Conservation (phyloP, 83 land plant genomes). For the Picea engelmannii region DNA sequence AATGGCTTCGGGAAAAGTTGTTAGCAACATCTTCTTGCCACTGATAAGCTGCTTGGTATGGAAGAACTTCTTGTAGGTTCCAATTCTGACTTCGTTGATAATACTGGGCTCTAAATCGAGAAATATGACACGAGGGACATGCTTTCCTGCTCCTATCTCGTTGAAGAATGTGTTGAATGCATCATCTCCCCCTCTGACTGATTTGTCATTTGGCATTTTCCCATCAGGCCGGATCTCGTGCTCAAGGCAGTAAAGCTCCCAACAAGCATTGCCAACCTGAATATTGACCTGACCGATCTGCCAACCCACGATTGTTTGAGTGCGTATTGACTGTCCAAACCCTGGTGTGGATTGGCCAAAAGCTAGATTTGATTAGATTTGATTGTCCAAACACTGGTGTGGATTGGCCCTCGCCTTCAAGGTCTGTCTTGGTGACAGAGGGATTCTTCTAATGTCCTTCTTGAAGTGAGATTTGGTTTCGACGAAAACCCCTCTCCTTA, state of each 20-base stretch:
- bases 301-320: too few relatives aligned
- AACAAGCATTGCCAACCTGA: conserved; percentile 66
- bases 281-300: conserved; percentile 65
- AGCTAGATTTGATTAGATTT: too few relatives aligned
- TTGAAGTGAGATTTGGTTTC: too few relatives aligned
- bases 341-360: too few relatives aligned
- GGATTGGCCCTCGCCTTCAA: too few relatives aligned
- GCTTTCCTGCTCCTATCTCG: conserved; percentile 41
- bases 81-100: conserved; percentile 60
- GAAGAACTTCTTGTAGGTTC: conserved; percentile 54
- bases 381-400: too few relatives aligned
- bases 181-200: conserved; percentile 29
- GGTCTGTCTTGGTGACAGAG: too few relatives aligned
- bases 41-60: conserved; percentile 63
- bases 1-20: conserved; percentile 65
- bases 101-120: conserved; percentile 66
- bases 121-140: conserved; percentile 58
- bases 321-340: too few relatives aligned
- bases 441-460: too few relatives aligned
- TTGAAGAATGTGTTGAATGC: too few relatives aligned
- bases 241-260: conserved; percentile 37
- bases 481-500: too few relatives aligned
- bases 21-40: conserved; percentile 66
- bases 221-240: conserved; percentile 52
- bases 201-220: conserved; percentile 62